Evolutionary conservation across 495 filamentous ascomycete species (phyloP), one percentile per base, ranked within the genome.

Genomic region (Podospora didyma): DNA sequence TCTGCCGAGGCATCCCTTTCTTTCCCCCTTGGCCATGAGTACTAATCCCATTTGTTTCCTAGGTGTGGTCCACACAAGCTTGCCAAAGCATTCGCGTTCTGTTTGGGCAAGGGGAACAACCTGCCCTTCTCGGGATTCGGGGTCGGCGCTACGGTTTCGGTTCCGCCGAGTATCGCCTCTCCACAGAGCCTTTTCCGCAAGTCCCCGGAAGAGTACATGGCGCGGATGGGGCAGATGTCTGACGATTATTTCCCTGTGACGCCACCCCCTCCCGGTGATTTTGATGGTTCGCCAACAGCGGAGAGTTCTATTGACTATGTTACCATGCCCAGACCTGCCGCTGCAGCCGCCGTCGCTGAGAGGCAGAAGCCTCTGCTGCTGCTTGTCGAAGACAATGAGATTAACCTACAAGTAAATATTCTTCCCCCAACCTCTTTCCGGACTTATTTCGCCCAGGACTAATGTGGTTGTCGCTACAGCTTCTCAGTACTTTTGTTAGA

Each of bases 31-130:
- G 16, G 9, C 16, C 0, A 16, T 10, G 9, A 16, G n/a, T 42
- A 14, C 39, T 42, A 42, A 41, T 14, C 12, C n/a, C 1, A 12
- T 16, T 7, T 4, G 14, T 42, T 10, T 37, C 34, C 39, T 42
- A 58, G 56, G 31, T 58, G 56, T 20, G 56, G 56, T 42, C 56
- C 56, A 49, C 50, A 53, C 35, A 58, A 46, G 44, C 44, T 58
- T n/a, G 56, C 56, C 44, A 51, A 58, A 46, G 56, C 56, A 35
- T 23, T 58, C 26, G 44, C 16, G 22, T 58, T 48, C 26, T 58
- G 56, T 22, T 12, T 53, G 7, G 41, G 39, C 39, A 42, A 42
- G 9, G n/a, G n/a, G n/a, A 17, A 14, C 12, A 42, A 5, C n/a
- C 0, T 42, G 39, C 39, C 39, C 39, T 42, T 42, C n/a, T 42